Base-by-base conservation (phyloP, 352 stramenopile species). In the Pythium rhizo-oryzae region DNA sequence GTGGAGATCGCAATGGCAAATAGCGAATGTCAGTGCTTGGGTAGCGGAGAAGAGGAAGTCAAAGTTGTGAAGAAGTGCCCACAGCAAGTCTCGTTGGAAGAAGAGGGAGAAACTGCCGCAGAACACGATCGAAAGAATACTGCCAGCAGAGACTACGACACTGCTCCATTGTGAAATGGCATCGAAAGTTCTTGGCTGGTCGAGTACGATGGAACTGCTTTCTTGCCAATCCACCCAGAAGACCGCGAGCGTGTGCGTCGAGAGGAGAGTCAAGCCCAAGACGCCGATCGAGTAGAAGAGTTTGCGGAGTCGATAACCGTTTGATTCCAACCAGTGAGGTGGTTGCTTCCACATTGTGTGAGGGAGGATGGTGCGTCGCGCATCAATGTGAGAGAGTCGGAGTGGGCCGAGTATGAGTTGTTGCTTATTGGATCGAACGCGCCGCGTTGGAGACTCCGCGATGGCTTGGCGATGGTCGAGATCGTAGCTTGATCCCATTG, bases 21-120 rank as follows among this genome's bases (percentile, higher is more conserved):
- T 1, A 8, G 16, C n/a, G 30, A 57, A 61, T 21, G 55, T 35
- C 21, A 62, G 11, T 4, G 39, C n/a, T 23, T 69, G 62, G 13
- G 12, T 18, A 8, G 21, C 5, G 3, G 53, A 58, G 28, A 69
- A 69, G 24, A 51, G 23, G 28, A 52, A 58, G 53, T 69, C 62
- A 30, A 69, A 69, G n/a, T 50, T 62, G 25, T 33, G 30, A 18
- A 61, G 19, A 9, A 69, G 39, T 5, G 16, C 11, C 4, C 53
- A 52, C 12, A 69, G 43, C 30, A 69, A 35, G 12, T 61, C 51
- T 13, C 55, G 62, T 30, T 69, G 62, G 30, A 47, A 57, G 24
- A 61, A 30, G 16, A 62, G 30, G 3, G 57, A 16, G 44, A 65
- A 65, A 18, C n/a, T 23, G 5, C 39, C 39, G 39, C 56, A 62